Evolutionary conservation across 805 yeast species (phyloP), one percentile per base, ranked within the genome.

Genomic region (Groenewaldozyma tartarivorans): DNA sequence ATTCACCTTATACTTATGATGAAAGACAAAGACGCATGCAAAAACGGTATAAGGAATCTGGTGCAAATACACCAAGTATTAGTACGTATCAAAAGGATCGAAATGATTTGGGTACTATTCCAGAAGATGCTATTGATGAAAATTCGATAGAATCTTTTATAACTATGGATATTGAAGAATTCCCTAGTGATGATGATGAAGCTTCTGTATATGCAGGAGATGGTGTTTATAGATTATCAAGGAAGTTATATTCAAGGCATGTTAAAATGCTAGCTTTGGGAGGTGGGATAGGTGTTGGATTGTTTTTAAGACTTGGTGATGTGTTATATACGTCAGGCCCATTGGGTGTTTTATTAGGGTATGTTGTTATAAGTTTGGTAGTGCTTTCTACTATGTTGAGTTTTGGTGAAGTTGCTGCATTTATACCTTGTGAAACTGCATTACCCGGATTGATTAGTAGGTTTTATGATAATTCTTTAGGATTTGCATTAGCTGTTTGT

Each of bases 371-470:
- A 20, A 92, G 88, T 0, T 53, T 74, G 1, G 65, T 82, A 9
- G 87, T 82, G 1, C 56, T 79, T 20, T 72, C 80, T 1, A 77
- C 90, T 1, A 75, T 82, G 72, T 61, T 77, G 13, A 77, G 86
- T 3, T 79, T 81, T 56, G 84, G 90, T 44, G 94, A 82, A 56
- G 81, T 82, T 81, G 80, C 81, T 3, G 79, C 92, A 0, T 66
- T 83, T 43, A 76, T 82, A 17, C 86, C 92, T 0, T 72, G 80
- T n/a, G 79, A 81, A 17, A 83, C 82, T 33, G 87, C 90, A 4
- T 81, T 82, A 3, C 73, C 85, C 0, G 88, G 87, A 1, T 65
- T 83, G 20, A 75, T 84, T 1, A 74, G 88, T 0, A 60, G 94
- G 32, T 81, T 81, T 53, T 74, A 75, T 19, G 76, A 75, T 53